Conservation (phyloP, 2,329 filamentous ascomycete species). For the Exophiala lecanii-corni region DNA sequence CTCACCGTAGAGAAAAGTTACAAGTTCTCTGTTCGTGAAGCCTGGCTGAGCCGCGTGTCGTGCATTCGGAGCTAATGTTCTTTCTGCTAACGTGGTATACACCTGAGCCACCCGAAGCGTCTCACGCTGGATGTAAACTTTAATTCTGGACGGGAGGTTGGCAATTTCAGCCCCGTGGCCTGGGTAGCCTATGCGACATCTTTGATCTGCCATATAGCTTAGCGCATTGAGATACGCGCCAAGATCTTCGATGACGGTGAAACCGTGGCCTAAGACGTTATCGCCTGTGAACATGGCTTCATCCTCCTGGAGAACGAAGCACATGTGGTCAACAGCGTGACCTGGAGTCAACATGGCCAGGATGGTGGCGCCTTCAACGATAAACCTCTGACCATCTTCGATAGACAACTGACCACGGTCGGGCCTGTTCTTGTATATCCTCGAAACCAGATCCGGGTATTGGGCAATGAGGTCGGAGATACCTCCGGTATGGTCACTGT, state of each 20-base stretch:
- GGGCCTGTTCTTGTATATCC: constrained; percentile 38
- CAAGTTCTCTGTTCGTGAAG: constrained; percentile 41
- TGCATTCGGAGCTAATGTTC: constrained; percentile 9
- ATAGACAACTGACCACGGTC: constrained; percentile 32
- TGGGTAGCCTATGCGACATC: constrained; percentile 41
- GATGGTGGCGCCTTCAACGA: constrained; percentile 38
- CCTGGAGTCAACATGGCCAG: constrained; percentile 52
- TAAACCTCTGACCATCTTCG: constrained; percentile 35
- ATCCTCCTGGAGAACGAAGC: constrained; percentile 66
- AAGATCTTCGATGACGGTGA: constrained; percentile 38
- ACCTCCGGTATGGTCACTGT: constrained; percentile 42
- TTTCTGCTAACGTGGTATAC: constrained; percentile 31
- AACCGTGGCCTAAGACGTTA: constrained; percentile 65
- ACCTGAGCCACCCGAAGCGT: constrained; percentile 39
- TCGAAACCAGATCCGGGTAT: constrained; percentile 28
- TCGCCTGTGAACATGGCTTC: constrained; percentile 76
- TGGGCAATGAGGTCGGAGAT: constrained; percentile 36
- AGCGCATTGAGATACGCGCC: constrained; percentile 35
- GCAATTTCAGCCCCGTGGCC: constrained; percentile 42
- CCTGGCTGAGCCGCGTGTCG: constrained; percentile 29
- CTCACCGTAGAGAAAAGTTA: constrained; percentile 41
- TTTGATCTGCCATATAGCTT: constrained; percentile 31
- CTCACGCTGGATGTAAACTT: constrained; percentile 35
- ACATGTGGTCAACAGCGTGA: constrained; percentile 72
- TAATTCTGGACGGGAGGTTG: constrained; percentile 38